Conservation (phyloP, 768 basidiomycete species). For the Leccinum longicurvipes region DNA sequence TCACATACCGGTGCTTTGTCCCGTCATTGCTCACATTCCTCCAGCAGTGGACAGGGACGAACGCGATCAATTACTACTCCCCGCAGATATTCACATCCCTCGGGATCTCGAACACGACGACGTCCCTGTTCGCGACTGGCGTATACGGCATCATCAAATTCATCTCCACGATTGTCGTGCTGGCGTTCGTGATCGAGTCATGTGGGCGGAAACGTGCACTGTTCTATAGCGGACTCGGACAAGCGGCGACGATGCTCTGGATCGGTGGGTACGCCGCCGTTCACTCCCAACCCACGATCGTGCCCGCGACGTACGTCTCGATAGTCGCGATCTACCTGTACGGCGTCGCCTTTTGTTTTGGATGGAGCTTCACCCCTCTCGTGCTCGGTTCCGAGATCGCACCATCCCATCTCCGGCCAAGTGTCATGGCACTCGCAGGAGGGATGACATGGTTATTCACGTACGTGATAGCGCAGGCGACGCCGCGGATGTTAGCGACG, state of each 20-base stretch:
- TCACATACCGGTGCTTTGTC: slow-evolving; percentile 30
- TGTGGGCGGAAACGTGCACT: slow-evolving; percentile 38
- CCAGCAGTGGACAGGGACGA: slow-evolving; percentile 41
- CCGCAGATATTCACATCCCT: slow-evolving; percentile 36
- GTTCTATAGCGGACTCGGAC: slow-evolving; percentile 34
- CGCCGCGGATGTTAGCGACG: slow-evolving; percentile 33
- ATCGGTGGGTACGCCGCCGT: slow-evolving; percentile 31
- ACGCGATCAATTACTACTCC: slow-evolving; percentile 40
- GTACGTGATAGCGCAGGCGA: too few species aligned
- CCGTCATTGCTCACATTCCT: slow-evolving; percentile 32
- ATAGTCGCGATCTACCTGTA: too few species aligned
- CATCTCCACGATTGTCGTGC: slow-evolving; percentile 27
- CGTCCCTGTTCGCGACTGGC: slow-evolving; percentile 37
- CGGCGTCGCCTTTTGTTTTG: slow-evolving; percentile 36
- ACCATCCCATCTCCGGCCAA: too few species aligned
- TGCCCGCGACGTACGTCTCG: slow-evolving; percentile 33
- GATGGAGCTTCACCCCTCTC: slow-evolving; percentile 33
- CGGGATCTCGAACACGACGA: slow-evolving; percentile 31
- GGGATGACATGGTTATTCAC: too few species aligned
- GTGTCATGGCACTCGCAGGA: too few species aligned
- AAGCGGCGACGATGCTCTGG: slow-evolving; percentile 37
- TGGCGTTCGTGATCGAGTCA: slow-evolving; percentile 37
- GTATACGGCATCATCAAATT: slow-evolving; percentile 42
- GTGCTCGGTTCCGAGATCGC: slow-evolving; percentile 34
- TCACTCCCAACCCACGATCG: slow-evolving; percentile 26